phyloP scores from a whole-genome alignment of 495 filamentous ascomycete species.

The Xylaria flabelliformis region DNA sequence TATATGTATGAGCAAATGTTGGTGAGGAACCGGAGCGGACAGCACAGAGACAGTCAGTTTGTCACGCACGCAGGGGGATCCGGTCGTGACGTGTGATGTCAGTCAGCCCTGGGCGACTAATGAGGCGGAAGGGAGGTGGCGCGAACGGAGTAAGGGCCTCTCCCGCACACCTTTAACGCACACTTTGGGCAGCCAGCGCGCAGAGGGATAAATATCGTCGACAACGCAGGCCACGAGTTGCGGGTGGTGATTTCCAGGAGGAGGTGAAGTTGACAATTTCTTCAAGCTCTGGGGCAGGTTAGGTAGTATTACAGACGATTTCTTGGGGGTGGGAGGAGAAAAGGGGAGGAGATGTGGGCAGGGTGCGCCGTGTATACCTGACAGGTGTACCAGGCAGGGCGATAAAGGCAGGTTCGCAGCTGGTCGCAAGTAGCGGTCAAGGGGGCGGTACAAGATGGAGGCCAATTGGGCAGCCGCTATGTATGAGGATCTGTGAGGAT shows the following conservation, averaged over 20 bases:
- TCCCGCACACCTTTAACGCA: slow-evolving; percentile 10
- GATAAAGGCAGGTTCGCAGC: slow-evolving; percentile 1
- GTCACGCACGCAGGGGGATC: background rate
- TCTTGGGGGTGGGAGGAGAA: slow-evolving; percentile 3
- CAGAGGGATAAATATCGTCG: slow-evolving; percentile 22
- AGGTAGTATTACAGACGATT: slow-evolving; percentile 22
- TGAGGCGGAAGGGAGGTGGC: background rate
- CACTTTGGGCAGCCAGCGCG: slow-evolving; percentile 22
- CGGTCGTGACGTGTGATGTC: slow-evolving; percentile 21
- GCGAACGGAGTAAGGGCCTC: background rate
- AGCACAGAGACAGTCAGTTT: slow-evolving; percentile 22
- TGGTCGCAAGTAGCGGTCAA: slow-evolving; percentile 29
- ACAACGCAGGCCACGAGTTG: slow-evolving; percentile 6
- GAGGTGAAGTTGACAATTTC: slow-evolving; percentile 15
- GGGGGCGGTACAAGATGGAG: slow-evolving; percentile 24
- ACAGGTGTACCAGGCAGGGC: slow-evolving; percentile 3
- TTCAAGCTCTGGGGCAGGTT: slow-evolving; percentile 18
- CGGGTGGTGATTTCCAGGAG: slow-evolving; percentile 5
- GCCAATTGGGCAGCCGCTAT: slow-evolving; percentile 12
- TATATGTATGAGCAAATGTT: background rate
- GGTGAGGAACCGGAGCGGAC: slow-evolving; percentile 12
- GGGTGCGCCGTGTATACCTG: slow-evolving; percentile 15
- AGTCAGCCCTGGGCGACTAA: slow-evolving; percentile 13
- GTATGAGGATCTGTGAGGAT: slow-evolving; percentile 18
- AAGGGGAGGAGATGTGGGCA: slow-evolving; percentile 20